phyloP scores from a whole-genome alignment of 495 filamentous ascomycete species.

The Aspergillus cavernicola region DNA sequence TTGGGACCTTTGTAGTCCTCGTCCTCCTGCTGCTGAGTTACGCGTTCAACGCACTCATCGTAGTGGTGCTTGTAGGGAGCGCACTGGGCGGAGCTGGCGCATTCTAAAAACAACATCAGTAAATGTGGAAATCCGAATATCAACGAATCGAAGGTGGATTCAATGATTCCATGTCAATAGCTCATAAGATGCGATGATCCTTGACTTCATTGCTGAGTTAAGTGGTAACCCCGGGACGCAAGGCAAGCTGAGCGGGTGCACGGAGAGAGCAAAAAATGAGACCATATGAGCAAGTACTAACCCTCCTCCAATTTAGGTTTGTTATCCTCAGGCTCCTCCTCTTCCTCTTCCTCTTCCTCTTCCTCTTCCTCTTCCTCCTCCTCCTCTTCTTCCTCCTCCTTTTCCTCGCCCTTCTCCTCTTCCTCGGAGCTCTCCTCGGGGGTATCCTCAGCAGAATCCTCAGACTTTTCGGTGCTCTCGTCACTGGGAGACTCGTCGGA shows the following conservation, averaged over 20 bases:
- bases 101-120: slow-evolving; percentile 57
- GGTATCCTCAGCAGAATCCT: slow-evolving; percentile 40
- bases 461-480: slow-evolving; percentile 33
- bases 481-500: slow-evolving; percentile 33
- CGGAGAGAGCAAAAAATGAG: background rate
- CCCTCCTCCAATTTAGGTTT: slow-evolving; percentile 90
- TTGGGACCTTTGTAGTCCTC: slow-evolving; percentile 59
- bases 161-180: slow-evolving; percentile 3
- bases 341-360: slow-evolving; percentile 67
- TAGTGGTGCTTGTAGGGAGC: slow-evolving; percentile 91
- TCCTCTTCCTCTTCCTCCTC: slow-evolving; percentile 44
- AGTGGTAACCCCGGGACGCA: too few species aligned
- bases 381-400: slow-evolving; percentile 44
- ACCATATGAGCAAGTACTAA: slow-evolving; percentile 46
- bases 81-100: slow-evolving; percentile 79
- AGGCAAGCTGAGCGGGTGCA: too few species aligned
- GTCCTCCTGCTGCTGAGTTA: slow-evolving; percentile 66
- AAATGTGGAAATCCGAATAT: background rate
- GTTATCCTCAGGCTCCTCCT: slow-evolving; percentile 82
- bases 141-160: background rate
- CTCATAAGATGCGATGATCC: background rate
- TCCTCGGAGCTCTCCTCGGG: slow-evolving; percentile 46
- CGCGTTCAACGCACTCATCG: slow-evolving; percentile 94
- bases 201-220: background rate
- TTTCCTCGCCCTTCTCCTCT: slow-evolving; percentile 41